Conservation (phyloP, 208 protist genomes). For the Acanthamoeba triangularis region DNA sequence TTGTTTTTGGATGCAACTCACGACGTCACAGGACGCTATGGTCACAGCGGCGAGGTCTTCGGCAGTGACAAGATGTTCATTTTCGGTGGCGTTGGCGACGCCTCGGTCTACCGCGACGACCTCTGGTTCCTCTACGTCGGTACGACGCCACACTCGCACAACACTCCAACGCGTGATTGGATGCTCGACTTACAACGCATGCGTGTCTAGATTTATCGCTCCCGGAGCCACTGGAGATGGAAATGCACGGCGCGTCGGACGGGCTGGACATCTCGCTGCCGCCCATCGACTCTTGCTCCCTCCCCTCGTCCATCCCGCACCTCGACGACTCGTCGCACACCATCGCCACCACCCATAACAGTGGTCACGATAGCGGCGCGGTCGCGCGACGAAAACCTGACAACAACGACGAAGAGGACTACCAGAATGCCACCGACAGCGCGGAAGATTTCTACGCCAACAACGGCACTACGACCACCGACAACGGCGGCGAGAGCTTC, state of each 20-base stretch:
- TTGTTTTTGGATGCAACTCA: not conserved
- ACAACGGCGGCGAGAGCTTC: not conserved
- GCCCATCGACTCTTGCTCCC: not conserved
- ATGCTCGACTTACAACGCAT: not conserved
- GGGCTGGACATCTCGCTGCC: conserved; percentile 44
- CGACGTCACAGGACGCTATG: conserved; percentile 9
- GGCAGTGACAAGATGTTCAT: conserved; percentile 74
- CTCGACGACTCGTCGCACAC: not conserved
- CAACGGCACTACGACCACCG: not conserved
- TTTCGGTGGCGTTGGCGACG: conserved; percentile 69
- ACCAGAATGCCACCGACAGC: not conserved
- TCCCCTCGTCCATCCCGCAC: not conserved
- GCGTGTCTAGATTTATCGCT: conserved; percentile 36
- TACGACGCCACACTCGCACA: not conserved
- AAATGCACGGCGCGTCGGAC: conserved; percentile 21
- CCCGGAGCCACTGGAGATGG: conserved; percentile 32
- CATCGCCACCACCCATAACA: not conserved
- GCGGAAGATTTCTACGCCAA: not conserved
- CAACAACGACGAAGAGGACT: not conserved
- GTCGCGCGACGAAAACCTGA: too few relatives aligned
- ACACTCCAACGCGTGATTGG: too few relatives aligned
- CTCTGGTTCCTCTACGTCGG: conserved; percentile 75
- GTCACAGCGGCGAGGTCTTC: conserved; percentile 44
- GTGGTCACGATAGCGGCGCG: too few relatives aligned
- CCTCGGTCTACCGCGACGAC: conserved; percentile 57